A percentile compares a stretch with the other conserved stretches of the same genome.
These are phyloP conservation scores for Fragaria ananassa DNA, from an alignment of 306 rosid genomes.

Conservation along the genomic window DNA sequence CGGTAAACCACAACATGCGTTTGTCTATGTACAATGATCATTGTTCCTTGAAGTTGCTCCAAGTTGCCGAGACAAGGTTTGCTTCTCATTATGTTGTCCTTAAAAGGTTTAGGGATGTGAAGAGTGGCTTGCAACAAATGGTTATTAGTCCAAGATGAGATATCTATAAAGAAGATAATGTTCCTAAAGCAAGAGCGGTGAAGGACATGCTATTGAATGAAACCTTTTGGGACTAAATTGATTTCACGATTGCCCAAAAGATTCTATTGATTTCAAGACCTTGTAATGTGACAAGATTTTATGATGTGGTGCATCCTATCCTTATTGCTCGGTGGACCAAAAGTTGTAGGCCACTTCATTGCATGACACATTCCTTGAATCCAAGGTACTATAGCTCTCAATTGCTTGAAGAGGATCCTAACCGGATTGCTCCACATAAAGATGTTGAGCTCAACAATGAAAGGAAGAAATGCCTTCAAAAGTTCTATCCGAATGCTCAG, in stretches of 20 bases:
- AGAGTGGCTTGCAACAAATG: not conserved
- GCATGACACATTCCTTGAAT: not conserved
- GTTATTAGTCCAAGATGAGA: not conserved
- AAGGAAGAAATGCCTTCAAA: not conserved
- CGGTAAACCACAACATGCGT: too few relatives aligned
- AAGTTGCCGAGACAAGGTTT: not conserved
- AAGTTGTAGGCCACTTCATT: not conserved
- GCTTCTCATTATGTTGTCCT: not conserved
- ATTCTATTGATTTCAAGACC: too few relatives aligned
- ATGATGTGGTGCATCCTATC: not conserved
- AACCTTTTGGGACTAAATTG: not conserved
- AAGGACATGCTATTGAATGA: not conserved
- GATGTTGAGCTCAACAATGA: not conserved
- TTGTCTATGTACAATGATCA: too few relatives aligned
- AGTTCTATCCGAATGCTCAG: not conserved
- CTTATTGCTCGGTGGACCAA: not conserved
- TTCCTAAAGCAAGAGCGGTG: not conserved
- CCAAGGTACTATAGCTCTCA: not conserved
- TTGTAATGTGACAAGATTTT: not conserved
- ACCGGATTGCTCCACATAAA: not conserved
- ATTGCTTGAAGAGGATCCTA: not conserved
- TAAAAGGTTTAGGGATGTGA: not conserved
- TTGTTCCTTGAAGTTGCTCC: not conserved
- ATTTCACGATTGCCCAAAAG: not conserved
- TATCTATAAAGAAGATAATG: not conserved